Percentiles rank a stretch among this genome's conserved stretches.
phyloP scores from a whole-genome alignment of 2,329 filamentous ascomycete genomes.

The Sclerotinia glacialis region DNA sequence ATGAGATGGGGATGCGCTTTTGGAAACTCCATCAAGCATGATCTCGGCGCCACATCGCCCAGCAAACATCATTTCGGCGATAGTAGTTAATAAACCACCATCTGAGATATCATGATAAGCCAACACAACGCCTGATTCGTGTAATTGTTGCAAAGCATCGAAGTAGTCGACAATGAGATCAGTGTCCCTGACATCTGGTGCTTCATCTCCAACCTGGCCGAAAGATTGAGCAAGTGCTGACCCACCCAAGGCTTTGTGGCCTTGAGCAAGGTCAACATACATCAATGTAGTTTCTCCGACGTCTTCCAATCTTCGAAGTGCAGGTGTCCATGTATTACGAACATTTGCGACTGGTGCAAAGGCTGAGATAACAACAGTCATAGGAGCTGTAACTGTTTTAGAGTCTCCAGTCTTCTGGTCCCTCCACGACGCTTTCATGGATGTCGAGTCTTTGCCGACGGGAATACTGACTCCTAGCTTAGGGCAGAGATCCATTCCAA shows the following conservation, averaged over 20 bases:
- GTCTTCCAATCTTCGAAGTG: slow-evolving; percentile 77
- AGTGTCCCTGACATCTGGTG: slow-evolving; percentile 80
- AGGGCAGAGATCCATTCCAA: slow-evolving; percentile 89
- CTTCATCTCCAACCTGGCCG: slow-evolving; percentile 77
- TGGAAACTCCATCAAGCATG: slow-evolving; percentile 71
- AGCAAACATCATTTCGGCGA: slow-evolving; percentile 98
- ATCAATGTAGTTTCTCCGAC: slow-evolving; percentile 86
- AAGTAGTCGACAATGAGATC: slow-evolving; percentile 86
- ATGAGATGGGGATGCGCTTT: slow-evolving; percentile 56
- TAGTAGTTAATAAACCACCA: slow-evolving; percentile 83
- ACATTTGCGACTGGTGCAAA: slow-evolving; percentile 83
- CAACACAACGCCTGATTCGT: slow-evolving; percentile 70
- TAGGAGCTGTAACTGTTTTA: slow-evolving; percentile 87
- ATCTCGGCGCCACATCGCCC: slow-evolving; percentile 86
- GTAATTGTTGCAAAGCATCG: slow-evolving; percentile 70
- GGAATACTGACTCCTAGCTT: slow-evolving; percentile 89
- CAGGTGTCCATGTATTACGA: slow-evolving; percentile 88
- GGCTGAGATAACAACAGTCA: slow-evolving; percentile 87
- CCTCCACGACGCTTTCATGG: slow-evolving; percentile 97
- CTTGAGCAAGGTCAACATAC: slow-evolving; percentile 84
- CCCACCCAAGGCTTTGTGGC: slow-evolving; percentile 79
- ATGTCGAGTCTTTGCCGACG: slow-evolving; percentile 97
- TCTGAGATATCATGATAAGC: slow-evolving; percentile 95
- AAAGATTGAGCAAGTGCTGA: slow-evolving; percentile 90
- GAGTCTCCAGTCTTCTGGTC: slow-evolving; percentile 62